Conservation (phyloP, 257 asterid genomes). For the Ballota nigra region DNA sequence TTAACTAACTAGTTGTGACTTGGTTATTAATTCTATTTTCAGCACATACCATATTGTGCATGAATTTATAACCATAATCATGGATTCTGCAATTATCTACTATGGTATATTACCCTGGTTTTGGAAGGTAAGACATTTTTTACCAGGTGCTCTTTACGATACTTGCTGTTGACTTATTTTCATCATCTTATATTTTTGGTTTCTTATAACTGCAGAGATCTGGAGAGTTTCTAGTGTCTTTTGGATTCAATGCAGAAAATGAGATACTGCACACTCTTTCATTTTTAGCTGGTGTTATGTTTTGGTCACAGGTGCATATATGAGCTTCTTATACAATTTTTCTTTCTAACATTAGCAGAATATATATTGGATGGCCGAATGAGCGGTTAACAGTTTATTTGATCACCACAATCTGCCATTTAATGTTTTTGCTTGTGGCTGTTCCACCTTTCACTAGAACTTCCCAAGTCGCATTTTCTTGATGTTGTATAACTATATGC, state of each 20-base stretch:
- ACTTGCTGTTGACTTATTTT: constrained; percentile 11
- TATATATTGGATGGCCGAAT: neutral
- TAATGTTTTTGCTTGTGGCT: constrained; percentile 2
- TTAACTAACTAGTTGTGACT: constrained; percentile 15
- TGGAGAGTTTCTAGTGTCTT: constrained; percentile 60
- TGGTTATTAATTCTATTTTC: constrained; percentile 26
- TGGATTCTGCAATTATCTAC: constrained; percentile 83
- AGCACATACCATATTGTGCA: constrained; percentile 88
- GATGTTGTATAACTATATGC: constrained; percentile 11
- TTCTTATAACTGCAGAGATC: constrained; percentile 54
- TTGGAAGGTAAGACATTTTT: constrained; percentile 71
- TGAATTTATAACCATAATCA: constrained; percentile 69
- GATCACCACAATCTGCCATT: neutral
- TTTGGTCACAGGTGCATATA: constrained; percentile 86
- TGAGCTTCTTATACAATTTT: neutral
- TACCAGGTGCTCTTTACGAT: constrained; percentile 9
- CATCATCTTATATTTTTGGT: neutral
- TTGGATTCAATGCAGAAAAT: constrained; percentile 72
- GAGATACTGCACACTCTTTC: constrained; percentile 84
- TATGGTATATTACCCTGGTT: constrained; percentile 90
- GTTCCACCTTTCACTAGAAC: constrained; percentile 3
- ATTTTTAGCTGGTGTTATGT: constrained; percentile 87
- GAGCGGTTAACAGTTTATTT: neutral
- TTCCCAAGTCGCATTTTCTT: neutral
- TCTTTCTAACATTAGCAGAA: neutral